These are phyloP conservation scores for Hibiscus syriacus DNA, from an alignment of 345 rosid genomes.

Conservation along the genomic window DNA sequence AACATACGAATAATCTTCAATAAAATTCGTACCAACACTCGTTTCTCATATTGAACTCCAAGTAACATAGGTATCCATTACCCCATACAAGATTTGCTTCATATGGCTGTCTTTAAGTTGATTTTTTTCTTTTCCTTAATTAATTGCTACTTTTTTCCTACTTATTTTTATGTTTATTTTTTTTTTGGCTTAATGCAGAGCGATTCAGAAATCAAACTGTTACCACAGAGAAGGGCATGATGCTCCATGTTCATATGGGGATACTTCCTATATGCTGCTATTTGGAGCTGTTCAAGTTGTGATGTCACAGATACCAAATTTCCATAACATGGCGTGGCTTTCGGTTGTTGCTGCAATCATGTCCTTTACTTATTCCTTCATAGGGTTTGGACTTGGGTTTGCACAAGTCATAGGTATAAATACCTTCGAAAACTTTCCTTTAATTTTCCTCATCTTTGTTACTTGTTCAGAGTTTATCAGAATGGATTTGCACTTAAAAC, in stretches of 20 bases:
- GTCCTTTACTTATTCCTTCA: slow-evolving; percentile 40
- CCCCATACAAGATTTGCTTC: not conserved
- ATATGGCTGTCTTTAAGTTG: not conserved
- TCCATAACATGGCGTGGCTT: slow-evolving; percentile 41
- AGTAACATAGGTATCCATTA: too few relatives aligned
- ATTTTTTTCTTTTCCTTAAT: not conserved
- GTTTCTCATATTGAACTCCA: too few relatives aligned
- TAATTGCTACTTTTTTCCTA: not conserved
- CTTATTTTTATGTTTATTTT: not conserved
- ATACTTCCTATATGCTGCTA: slow-evolving; percentile 23
- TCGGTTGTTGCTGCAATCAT: slow-evolving; percentile 36
- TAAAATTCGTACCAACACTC: too few relatives aligned
- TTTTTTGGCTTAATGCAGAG: slow-evolving; percentile 21
- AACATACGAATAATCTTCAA: too few relatives aligned
- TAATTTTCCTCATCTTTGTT: not conserved
- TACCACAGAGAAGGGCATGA: slow-evolving; percentile 41
- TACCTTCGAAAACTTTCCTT: not conserved
- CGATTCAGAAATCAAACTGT: slow-evolving; percentile 40
- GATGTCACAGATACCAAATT: slow-evolving; percentile 37
- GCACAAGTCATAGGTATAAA: slow-evolving; percentile 32
- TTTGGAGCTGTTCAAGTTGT: slow-evolving; percentile 36
- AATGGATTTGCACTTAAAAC: not conserved
- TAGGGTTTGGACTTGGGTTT: slow-evolving; percentile 41
- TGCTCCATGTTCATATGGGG: slow-evolving; percentile 29
- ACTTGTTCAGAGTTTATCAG: not conserved